Evolutionary conservation across 2,329 filamentous ascomycete species (phyloP).

Genomic region (Trichocomaceae sp.): DNA sequence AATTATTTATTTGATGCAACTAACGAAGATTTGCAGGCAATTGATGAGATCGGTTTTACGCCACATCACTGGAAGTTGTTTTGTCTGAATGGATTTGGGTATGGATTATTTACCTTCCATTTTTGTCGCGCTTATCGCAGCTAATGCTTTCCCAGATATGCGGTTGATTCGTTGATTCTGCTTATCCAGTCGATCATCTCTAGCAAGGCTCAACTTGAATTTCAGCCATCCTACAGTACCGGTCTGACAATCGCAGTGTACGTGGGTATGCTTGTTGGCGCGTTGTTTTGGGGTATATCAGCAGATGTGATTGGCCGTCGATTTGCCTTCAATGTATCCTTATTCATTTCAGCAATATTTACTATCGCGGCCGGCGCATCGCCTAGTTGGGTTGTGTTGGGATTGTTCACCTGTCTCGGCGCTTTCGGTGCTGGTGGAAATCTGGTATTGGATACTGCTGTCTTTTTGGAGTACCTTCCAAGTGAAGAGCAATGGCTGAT

Average conservation of each 20-base stretch:
- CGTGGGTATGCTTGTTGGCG: conserved; percentile 38
- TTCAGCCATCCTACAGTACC: conserved; percentile 24
- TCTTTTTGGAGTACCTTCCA: conserved; percentile 53
- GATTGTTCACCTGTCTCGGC: conserved; percentile 56
- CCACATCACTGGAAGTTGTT: conserved; percentile 54
- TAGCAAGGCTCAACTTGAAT: conserved; percentile 20
- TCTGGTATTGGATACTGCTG: conserved; percentile 56
- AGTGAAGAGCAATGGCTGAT: conserved; percentile 56
- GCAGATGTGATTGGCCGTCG: conserved; percentile 63
- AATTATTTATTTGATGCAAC: neutral
- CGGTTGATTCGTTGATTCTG: conserved; percentile 34
- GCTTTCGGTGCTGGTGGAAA: conserved; percentile 61
- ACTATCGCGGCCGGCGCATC: conserved; percentile 60
- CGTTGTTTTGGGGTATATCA: conserved; percentile 60
- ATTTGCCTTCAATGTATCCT: conserved; percentile 61
- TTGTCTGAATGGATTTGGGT: conserved; percentile 56
- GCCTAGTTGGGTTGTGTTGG: conserved; percentile 60
- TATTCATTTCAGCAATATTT: conserved; percentile 57
- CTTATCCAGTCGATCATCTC: conserved; percentile 32
- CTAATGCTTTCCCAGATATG: conserved; percentile 14
- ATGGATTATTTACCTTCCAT: neutral
- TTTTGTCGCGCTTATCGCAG: conserved; percentile 11
- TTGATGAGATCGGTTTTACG: conserved; percentile 50
- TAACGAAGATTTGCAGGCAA: conserved; percentile 27
- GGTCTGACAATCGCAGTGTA: conserved; percentile 38